Evolutionary conservation across 2,329 filamentous ascomycete genomes (phyloP).

Genomic region (Amauroascus niger): DNA sequence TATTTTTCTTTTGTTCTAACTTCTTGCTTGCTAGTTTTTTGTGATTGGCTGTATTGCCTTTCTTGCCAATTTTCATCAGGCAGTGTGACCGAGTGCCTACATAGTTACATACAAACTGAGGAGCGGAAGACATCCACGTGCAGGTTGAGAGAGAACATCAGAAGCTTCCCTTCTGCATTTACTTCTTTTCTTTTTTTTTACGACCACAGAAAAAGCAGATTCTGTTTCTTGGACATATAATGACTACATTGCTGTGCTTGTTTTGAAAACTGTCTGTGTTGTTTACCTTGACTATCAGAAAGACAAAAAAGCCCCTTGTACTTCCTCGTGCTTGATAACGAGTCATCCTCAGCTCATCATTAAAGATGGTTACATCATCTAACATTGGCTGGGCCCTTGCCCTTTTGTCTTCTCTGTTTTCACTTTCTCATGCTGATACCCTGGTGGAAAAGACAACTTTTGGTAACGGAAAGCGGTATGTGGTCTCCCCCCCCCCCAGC

Average conservation of each 20-base stretch:
- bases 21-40: not conserved
- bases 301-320: too few relatives aligned
- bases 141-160: too few relatives aligned
- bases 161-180: not conserved
- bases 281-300: not conserved
- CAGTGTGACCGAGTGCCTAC: too few relatives aligned
- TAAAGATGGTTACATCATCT: conserved; percentile 16
- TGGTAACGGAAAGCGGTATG: conserved; percentile 57
- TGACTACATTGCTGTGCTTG: not conserved
- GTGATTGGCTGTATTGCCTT: not conserved
- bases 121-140: too few relatives aligned
- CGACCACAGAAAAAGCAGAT: not conserved
- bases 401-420: conserved; percentile 39
- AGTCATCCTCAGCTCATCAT: conserved; percentile 5
- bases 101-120: too few relatives aligned
- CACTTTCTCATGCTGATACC: conserved; percentile 51
- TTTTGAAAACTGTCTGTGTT: not conserved
- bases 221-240: not conserved
- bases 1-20: not conserved
- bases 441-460: conserved; percentile 68
- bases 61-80: not conserved
- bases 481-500: not conserved
- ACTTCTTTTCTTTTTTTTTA: not conserved
- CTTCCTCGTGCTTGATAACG: not conserved
- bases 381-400: conserved; percentile 35